Conservation (phyloP, 768 basidiomycete genomes). For the Boletus insuetus region DNA sequence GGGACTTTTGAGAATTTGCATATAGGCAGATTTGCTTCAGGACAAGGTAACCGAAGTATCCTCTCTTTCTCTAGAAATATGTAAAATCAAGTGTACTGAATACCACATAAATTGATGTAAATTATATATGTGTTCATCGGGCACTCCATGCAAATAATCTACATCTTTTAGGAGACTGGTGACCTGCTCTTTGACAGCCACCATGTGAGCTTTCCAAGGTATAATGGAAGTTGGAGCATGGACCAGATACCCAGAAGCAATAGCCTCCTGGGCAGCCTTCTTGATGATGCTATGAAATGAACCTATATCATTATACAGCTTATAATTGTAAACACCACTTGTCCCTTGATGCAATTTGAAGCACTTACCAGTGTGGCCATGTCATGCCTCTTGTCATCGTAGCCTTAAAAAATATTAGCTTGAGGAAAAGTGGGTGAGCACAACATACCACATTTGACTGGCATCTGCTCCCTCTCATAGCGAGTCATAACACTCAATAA, state of each 20-base stretch:
- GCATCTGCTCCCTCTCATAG: background rate
- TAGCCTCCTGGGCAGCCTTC: background rate
- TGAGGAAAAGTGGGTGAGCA: background rate
- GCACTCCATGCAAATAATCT: background rate
- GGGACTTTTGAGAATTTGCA: background rate
- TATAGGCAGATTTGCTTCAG: background rate
- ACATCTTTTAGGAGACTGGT: background rate
- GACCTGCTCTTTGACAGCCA: background rate
- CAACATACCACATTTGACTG: background rate
- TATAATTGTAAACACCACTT: background rate
- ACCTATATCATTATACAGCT: background rate
- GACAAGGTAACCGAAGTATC: background rate
- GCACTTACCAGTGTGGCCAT: background rate
- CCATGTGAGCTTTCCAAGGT: background rate
- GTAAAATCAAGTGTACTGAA: background rate
- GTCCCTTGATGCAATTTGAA: background rate
- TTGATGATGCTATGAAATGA: background rate
- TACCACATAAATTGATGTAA: background rate
- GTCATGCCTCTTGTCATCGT: background rate
- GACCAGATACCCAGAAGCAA: background rate
- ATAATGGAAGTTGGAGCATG: background rate
- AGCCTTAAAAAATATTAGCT: background rate
- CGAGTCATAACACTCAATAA: background rate
- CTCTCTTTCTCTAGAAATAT: background rate
- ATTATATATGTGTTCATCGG: background rate